Percentiles rank a stretch among this genome's conserved stretches.
Conservation (phyloP, 139 green algal genomes). For the Picochlorum sp. region DNA sequence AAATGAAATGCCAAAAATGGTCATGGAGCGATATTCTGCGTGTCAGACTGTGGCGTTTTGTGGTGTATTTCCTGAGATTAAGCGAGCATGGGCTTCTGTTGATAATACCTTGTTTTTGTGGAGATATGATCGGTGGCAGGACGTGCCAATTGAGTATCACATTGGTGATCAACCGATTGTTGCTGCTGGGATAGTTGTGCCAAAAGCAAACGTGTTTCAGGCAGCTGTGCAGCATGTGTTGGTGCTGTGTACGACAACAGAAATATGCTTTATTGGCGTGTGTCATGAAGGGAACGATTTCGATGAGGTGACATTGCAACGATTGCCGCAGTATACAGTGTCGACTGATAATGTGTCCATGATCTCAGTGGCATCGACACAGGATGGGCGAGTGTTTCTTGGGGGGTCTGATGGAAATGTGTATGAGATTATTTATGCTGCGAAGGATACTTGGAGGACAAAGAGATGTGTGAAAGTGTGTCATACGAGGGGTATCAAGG, state of each 20-base stretch:
- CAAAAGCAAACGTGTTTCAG: conserved; percentile 76
- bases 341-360: conserved; percentile 77
- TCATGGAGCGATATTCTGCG: conserved; percentile 69
- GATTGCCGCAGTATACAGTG: conserved; percentile 72
- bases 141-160: conserved; percentile 78
- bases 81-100: conserved; percentile 80
- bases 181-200: conserved; percentile 65
- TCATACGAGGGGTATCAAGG: conserved; percentile 46
- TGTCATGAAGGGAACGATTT: conserved; percentile 38
- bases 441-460: conserved; percentile 51
- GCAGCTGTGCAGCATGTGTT: conserved; percentile 80
- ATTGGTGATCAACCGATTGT: conserved; percentile 87
- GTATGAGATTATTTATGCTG: conserved; percentile 85
- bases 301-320: conserved; percentile 58
- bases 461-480: conserved; percentile 63
- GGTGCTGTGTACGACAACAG: conserved; percentile 82
- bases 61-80: conserved; percentile 77
- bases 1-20: conserved; percentile 60
- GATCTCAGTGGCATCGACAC: conserved; percentile 45
- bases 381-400: conserved; percentile 77
- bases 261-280: conserved; percentile 84
- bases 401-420: conserved; percentile 83
- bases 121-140: conserved; percentile 70
- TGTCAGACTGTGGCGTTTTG: conserved; percentile 82
- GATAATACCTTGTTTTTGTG: conserved; percentile 90